Conservation (phyloP, 164 flowering plant species). For the Taxillus chinensis region DNA sequence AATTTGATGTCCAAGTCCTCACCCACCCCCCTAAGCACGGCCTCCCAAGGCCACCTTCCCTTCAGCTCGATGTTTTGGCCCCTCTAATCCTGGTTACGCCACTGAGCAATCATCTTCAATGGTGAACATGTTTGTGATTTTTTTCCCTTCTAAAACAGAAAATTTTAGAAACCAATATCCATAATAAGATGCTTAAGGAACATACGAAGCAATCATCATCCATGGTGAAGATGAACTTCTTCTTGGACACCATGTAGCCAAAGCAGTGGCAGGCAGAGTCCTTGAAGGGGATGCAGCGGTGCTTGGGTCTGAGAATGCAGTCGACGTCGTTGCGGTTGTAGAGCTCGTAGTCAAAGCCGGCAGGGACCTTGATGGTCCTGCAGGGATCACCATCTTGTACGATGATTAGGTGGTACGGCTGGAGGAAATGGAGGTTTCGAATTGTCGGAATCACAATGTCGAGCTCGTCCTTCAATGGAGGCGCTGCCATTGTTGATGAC, state of each 20-base stretch:
- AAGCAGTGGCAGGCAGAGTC: slow-evolving; percentile 91
- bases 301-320: slow-evolving; percentile 62
- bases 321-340: slow-evolving; percentile 73
- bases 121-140: too few species aligned
- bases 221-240: slow-evolving; percentile 82
- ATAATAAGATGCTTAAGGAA: too few species aligned
- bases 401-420: slow-evolving; percentile 77
- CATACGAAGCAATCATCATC: slow-evolving; percentile 81
- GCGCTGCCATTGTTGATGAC: too few species aligned
- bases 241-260: slow-evolving; percentile 81
- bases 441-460: slow-evolving; percentile 86
- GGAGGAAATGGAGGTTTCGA: slow-evolving; percentile 69
- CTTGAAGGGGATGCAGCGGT: slow-evolving; percentile 79
- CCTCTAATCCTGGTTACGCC: too few species aligned
- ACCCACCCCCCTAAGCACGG: too few species aligned
- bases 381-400: slow-evolving; percentile 87
- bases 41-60: too few species aligned
- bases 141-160: too few species aligned
- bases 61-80: too few species aligned
- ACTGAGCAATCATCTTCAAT: too few species aligned
- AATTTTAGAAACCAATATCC: too few species aligned
- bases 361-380: slow-evolving; percentile 62
- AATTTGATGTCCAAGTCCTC: too few species aligned
- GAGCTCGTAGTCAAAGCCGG: slow-evolving; percentile 78
- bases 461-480: slow-evolving; percentile 54